Conservation (phyloP, 2,329 filamentous ascomycete species). For the Epichloe gansuensis region DNA sequence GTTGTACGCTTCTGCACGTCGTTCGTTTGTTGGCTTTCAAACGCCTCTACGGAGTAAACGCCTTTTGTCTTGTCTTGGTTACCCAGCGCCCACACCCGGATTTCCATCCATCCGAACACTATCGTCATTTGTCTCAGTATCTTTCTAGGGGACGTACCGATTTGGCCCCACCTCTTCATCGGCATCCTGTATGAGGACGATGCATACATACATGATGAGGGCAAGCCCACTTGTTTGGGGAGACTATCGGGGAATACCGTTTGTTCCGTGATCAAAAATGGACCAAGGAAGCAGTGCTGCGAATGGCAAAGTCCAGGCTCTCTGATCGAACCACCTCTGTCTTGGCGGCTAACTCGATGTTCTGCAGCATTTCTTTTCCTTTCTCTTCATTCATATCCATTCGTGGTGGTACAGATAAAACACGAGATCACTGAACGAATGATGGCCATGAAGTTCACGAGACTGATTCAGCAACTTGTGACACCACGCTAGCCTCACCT, state of each 20-base stretch:
- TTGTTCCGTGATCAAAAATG: background rate
- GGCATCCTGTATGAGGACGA: background rate
- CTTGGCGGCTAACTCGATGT: background rate
- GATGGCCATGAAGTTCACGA: background rate
- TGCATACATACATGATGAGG: background rate
- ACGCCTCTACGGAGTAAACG: background rate
- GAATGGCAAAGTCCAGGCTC: background rate
- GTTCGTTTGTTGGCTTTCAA: background rate
- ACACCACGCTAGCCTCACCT: background rate
- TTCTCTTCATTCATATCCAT: background rate
- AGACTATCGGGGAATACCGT: background rate
- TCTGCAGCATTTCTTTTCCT: background rate
- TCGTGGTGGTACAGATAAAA: background rate
- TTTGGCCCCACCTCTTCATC: conserved; percentile 1
- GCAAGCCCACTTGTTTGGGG: background rate
- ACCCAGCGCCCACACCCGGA: background rate
- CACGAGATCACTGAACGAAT: background rate
- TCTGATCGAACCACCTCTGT: background rate
- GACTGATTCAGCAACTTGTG: background rate
- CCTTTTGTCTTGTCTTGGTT: background rate
- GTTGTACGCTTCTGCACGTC: background rate
- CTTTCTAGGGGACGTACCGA: background rate
- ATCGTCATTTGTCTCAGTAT: background rate
- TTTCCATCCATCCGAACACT: background rate
- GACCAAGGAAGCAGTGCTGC: background rate